Evolutionary conservation across 73 alveolate species (phyloP).

Genomic region (Paramecium tetraurelia): DNA sequence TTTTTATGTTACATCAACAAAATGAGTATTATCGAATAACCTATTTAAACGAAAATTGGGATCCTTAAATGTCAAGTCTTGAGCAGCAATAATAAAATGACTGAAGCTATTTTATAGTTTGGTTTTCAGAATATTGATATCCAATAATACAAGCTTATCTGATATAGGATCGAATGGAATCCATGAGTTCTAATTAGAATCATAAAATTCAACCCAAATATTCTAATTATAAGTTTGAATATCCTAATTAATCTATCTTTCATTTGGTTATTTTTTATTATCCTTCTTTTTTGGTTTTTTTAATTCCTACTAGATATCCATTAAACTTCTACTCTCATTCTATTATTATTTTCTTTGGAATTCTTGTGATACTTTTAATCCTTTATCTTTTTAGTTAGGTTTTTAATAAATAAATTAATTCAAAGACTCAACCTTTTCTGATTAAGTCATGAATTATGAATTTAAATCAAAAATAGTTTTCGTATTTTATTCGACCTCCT

Average conservation of each 20-base stretch:
- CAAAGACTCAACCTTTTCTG: neutral
- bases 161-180: slow-evolving; percentile 45
- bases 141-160: neutral
- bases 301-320: neutral
- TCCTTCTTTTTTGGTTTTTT: neutral
- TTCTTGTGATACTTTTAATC: neutral
- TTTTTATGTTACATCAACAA: neutral
- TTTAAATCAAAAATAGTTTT: neutral
- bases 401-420: neutral
- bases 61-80: neutral
- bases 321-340: neutral
- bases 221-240: neutral
- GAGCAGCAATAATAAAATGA: neutral
- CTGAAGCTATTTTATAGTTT: neutral
- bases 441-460: neutral
- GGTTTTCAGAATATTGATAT: neutral
- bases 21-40: neutral
- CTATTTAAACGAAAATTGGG: neutral
- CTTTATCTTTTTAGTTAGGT: neutral
- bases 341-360: neutral
- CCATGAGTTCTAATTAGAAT: neutral
- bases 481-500: neutral
- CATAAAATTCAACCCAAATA: slow-evolving; percentile 5
- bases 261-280: neutral
- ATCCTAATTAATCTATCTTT: neutral